A percentile compares a stretch with the other conserved stretches of the same genome.
phyloP scores from a whole-genome alignment of 108 stramenopile genomes.

The Seminavis robusta region DNA sequence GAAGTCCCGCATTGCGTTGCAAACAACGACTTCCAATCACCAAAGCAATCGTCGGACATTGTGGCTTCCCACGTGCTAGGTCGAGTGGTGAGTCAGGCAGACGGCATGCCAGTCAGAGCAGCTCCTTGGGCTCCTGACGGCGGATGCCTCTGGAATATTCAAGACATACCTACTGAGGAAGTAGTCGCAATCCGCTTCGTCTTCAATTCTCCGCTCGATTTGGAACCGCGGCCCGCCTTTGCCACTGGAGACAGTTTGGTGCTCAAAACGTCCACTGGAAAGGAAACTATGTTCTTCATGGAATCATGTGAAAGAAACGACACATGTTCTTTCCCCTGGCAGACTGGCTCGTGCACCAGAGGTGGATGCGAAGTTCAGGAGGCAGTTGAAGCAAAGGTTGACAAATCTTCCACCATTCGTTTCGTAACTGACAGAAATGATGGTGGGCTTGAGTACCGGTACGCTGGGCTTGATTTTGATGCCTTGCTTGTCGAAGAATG shows the following conservation, averaged over 20 bases:
- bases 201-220: not conserved
- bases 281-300: not conserved
- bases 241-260: slow-evolving; percentile 7
- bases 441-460: not conserved
- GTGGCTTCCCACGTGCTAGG: not conserved
- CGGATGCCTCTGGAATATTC: not conserved
- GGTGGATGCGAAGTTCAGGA: not conserved
- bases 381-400: not conserved
- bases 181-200: not conserved
- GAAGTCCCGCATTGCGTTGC: slow-evolving; percentile 1
- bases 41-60: not conserved
- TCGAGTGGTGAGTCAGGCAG: slow-evolving; percentile 1
- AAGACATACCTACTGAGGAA: not conserved
- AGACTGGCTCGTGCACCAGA: slow-evolving; percentile 1
- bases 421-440: slow-evolving; percentile 4
- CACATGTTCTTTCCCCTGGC: not conserved
- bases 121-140: not conserved
- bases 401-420: not conserved
- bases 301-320: slow-evolving; percentile 1
- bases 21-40: not conserved
- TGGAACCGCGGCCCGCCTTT: not conserved
- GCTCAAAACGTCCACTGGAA: not conserved
- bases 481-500: not conserved
- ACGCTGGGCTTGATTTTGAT: slow-evolving; percentile 4
- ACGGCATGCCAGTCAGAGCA: not conserved